Base-by-base conservation (phyloP, 305 asterid species). In the Solanum hybrid region DNA sequence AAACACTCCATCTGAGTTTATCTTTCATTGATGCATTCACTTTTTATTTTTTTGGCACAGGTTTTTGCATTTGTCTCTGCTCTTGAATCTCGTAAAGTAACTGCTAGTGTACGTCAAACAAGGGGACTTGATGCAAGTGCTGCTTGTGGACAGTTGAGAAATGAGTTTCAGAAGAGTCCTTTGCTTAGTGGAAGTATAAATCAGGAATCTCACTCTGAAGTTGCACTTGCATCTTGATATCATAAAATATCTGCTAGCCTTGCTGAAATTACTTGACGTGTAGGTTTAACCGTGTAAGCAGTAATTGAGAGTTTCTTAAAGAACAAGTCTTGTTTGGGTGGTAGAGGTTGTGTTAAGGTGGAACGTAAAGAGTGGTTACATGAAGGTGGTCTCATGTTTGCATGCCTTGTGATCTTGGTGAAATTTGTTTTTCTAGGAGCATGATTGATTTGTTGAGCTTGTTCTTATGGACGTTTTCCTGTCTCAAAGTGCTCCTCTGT, bases 41-140 rank as follows among this genome's bases (percentile, higher is more conserved):
- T 11, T 51, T 20, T 24, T 17, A 20, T 84, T 31, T 51, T 51
- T 31, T 84, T 3, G 17, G 42, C 29, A 85, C 94, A 97, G 99
- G 72, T 96, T 93, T 88, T 88, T 91, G 98, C 97, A 79, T 97
- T 97, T 92, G 93, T 95, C 5, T 91, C 94, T 84, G 95, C 98
- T 92, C 91, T 97, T 4, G 99, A 96, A 93, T 91, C 98, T 42
- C 98, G 92, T 81, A 97, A 94, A 90, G 86, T 97, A 88, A 97
- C 99, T 13, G 96, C 93, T 26, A 96, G 98, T 82, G 94, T 96
- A 20, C 96, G 99, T 27, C 98, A 93, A 93, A 97, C 99, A 6
- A 94, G 99, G 87, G 99, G 99, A 89, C 92, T 96, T 89, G 99
- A 97, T 94, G 99, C 98, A 89, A 93, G 95, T 88, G 99, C 98